Evolutionary conservation across 768 basidiomycete genomes (phyloP).

Genomic region (Stropharia rugosoannulata): DNA sequence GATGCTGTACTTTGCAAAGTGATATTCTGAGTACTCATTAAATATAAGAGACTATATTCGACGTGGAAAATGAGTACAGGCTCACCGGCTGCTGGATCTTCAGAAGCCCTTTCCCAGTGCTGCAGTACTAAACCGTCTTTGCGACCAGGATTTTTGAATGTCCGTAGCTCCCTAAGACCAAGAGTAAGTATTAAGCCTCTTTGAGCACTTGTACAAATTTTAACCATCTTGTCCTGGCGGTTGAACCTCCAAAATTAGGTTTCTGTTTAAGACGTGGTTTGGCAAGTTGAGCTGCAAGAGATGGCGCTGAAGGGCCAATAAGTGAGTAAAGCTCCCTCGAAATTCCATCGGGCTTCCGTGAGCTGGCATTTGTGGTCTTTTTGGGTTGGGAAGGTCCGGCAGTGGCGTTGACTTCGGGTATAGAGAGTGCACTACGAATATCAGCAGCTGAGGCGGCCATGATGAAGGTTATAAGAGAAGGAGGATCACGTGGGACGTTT

Average conservation of each 20-base stretch:
- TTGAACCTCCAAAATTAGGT: slow-evolving; percentile 62
- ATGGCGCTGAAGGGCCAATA: slow-evolving; percentile 92
- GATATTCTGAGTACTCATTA: slow-evolving; percentile 55
- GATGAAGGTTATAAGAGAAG: slow-evolving; percentile 15
- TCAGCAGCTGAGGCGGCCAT: slow-evolving; percentile 80
- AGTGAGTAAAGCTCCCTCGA: slow-evolving; percentile 91
- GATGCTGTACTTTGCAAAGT: slow-evolving; percentile 82
- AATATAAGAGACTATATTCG: background rate
- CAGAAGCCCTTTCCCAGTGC: slow-evolving; percentile 80
- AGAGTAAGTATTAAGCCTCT: background rate
- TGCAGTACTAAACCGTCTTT: slow-evolving; percentile 64
- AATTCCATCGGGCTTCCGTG: slow-evolving; percentile 85
- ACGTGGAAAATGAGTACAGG: background rate
- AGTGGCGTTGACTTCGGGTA: slow-evolving; percentile 45
- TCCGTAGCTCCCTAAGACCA: slow-evolving; percentile 67
- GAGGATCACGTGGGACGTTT: slow-evolving; percentile 21
- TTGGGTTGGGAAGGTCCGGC: slow-evolving; percentile 47
- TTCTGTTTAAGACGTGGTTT: slow-evolving; percentile 88
- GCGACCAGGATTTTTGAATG: slow-evolving; percentile 74
- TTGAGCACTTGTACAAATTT: slow-evolving; percentile 1
- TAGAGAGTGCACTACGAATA: slow-evolving; percentile 78
- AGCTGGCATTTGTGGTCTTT: slow-evolving; percentile 37
- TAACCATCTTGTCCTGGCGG: slow-evolving; percentile 71
- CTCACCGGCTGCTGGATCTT: slow-evolving; percentile 56
- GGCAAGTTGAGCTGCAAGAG: slow-evolving; percentile 74